phyloP scores from a whole-genome alignment of 2,329 filamentous ascomycete genomes.

The Paradendryphiella salina region DNA sequence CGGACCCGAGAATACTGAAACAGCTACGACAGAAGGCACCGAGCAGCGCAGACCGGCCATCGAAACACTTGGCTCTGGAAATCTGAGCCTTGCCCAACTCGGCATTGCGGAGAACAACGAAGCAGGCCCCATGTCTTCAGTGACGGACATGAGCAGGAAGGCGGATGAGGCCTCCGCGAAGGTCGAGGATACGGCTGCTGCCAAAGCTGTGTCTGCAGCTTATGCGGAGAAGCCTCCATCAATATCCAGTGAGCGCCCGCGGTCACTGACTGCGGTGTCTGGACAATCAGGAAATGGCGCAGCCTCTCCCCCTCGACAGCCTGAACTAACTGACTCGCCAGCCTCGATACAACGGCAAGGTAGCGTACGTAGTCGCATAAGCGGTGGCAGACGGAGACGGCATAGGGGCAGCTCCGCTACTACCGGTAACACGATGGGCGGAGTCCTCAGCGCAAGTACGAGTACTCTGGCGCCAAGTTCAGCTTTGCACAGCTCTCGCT shows the following conservation, averaged over 20 bases:
- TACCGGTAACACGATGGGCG: slow-evolving; percentile 68
- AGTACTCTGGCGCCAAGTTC: slow-evolving; percentile 68
- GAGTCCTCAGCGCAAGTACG: slow-evolving; percentile 71
- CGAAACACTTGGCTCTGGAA: slow-evolving; percentile 84
- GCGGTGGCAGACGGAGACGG: slow-evolving; percentile 59
- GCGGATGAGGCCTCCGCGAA: slow-evolving; percentile 60
- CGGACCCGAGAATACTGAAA: slow-evolving; percentile 35
- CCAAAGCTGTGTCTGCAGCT: slow-evolving; percentile 63
- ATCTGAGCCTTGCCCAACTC: slow-evolving; percentile 85
- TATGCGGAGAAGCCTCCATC: slow-evolving; percentile 54
- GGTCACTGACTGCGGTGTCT: slow-evolving; percentile 47
- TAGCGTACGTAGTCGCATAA: slow-evolving; percentile 59
- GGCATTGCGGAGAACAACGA: slow-evolving; percentile 70
- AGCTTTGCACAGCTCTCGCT: slow-evolving; percentile 66
- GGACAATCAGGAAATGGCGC: slow-evolving; percentile 29
- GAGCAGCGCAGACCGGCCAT: slow-evolving; percentile 69
- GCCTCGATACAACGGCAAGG: slow-evolving; percentile 56
- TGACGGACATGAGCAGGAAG: slow-evolving; percentile 58
- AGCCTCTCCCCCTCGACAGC: slow-evolving; percentile 63
- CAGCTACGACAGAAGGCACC: slow-evolving; percentile 22
- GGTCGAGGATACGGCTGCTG: slow-evolving; percentile 62
- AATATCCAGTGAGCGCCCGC: slow-evolving; percentile 42
- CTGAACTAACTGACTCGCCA: slow-evolving; percentile 66
- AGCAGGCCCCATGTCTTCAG: slow-evolving; percentile 62
- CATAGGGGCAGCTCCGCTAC: slow-evolving; percentile 79